Evolutionary conservation across 2,329 filamentous ascomycete species (phyloP), one percentile per base, ranked within the genome.

Genomic region (Curvularia spicifera): DNA sequence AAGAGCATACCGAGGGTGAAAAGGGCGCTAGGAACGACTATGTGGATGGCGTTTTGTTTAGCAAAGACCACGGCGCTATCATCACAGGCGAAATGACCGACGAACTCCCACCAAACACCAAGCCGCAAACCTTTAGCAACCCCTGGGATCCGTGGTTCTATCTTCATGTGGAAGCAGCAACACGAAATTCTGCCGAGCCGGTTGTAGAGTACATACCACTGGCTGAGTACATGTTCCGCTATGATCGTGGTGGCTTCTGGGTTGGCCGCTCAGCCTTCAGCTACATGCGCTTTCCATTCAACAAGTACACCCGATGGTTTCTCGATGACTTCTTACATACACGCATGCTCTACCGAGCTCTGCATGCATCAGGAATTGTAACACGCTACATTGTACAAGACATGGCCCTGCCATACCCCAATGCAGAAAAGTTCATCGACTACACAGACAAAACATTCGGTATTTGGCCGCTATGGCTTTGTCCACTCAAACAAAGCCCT

Each of bases 191-290:
- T 2, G 53, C 58, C 15, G 62, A 75, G 15, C 73, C 75, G 2
- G 73, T 80, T 1, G 65, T 73, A 53, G 87, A 89, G 57, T 84
- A 84, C 56, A 82, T 90, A 1, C 87, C 87, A 0, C 65, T 90
- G 0, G 76, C 78, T 2, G 88, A 90, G 68, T 91, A 91, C 73
- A 83, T 90, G 58, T 91, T 91, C 75, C 84, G 88, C 15, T 90
- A 89, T 76, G 87, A 91, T 71, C 83, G 88, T 35, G 88, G 87
- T 46, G 87, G 84, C 2, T 90, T 90, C 76, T 91, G 88, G 88
- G 84, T 85, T 3, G 88, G 84, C 9, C 78, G 78, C 22, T 85
- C 87, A 56, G 85, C 87, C 1, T 90, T 88, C 74, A 73, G 78
- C 22, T 90, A 90, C 74, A 89, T 90, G 73, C 69, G 82, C 35